A percentile compares a stretch with the other conserved stretches of the same genome.
Evolutionary conservation across 352 stramenopile genomes (phyloP).

Genomic region (Pilasporangium apinafurcum): DNA sequence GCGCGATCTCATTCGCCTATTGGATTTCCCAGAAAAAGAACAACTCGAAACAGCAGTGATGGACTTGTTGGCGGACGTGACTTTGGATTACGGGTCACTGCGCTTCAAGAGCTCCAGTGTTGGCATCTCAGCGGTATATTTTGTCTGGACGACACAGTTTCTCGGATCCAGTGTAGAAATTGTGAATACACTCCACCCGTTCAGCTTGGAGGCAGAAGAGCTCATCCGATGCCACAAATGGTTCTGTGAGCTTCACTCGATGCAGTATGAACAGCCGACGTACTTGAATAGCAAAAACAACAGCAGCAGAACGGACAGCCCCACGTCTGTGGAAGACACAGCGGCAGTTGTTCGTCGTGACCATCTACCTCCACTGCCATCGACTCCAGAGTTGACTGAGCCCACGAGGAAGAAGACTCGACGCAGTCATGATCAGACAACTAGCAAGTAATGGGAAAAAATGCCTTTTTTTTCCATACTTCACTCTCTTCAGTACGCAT

Average conservation of each 20-base stretch:
- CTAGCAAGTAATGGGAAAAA: too few species aligned
- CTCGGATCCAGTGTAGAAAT: slow-evolving; percentile 17
- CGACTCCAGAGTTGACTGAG: too few species aligned
- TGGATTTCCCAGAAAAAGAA: slow-evolving; percentile 10
- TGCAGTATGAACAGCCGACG: slow-evolving; percentile 10
- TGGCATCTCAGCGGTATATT: slow-evolving; percentile 26
- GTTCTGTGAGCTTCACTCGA: slow-evolving; percentile 16
- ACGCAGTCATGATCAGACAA: too few species aligned
- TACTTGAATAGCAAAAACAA: slow-evolving; percentile 30
- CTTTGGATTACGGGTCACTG: slow-evolving; percentile 18
- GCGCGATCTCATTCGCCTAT: slow-evolving; percentile 25
- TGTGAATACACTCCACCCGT: slow-evolving; percentile 19
- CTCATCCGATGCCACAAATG: slow-evolving; percentile 29
- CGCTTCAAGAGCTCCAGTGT: slow-evolving; percentile 27
- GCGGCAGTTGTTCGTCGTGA: too few species aligned
- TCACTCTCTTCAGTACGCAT: too few species aligned
- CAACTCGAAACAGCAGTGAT: slow-evolving; percentile 16
- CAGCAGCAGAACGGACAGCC: slow-evolving; percentile 25
- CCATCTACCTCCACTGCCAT: too few species aligned
- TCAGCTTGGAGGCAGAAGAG: slow-evolving; percentile 12
- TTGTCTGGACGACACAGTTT: slow-evolving; percentile 23
- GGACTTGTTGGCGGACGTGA: slow-evolving; percentile 19
- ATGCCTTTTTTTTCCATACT: too few species aligned
- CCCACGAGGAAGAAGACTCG: too few species aligned
- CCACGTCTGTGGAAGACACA: slow-evolving; percentile 26